Conservation (phyloP, 2,329 filamentous ascomycete genomes). For the Laburnicola sp. region DNA sequence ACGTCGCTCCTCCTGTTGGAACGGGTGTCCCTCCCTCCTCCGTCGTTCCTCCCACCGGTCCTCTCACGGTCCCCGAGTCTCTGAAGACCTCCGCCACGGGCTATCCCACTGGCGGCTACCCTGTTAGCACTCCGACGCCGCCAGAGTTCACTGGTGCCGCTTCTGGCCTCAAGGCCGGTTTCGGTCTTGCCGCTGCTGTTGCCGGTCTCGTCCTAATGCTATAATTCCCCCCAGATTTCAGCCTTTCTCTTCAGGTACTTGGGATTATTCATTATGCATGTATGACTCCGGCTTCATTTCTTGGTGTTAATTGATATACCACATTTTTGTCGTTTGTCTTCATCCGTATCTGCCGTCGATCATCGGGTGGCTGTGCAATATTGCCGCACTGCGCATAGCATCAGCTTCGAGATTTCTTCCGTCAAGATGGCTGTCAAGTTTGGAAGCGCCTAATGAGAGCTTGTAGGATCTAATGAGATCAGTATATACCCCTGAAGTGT, state of each 20-base stretch:
- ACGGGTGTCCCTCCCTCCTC: conserved; percentile 18
- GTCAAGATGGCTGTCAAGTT: background rate
- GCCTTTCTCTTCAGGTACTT: conserved; percentile 1
- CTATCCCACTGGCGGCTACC: conserved; percentile 34
- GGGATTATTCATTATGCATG: conserved; percentile 10
- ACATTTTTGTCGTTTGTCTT: conserved; percentile 5
- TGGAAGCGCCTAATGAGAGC: conserved; percentile 5
- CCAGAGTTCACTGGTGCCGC: conserved; percentile 39
- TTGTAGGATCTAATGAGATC: conserved; percentile 9
- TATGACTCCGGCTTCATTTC: conserved; percentile 10
- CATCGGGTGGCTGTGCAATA: background rate
- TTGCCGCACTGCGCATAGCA: conserved; percentile 1
- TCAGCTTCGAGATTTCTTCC: conserved; percentile 1
- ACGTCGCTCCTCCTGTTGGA: conserved; percentile 27
- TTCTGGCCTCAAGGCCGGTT: conserved; percentile 35
- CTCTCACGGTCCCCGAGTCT: conserved; percentile 37
- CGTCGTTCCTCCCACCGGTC: conserved; percentile 41
- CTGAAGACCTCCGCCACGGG: conserved; percentile 38
- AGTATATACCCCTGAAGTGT: conserved; percentile 8
- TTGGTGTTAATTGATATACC: conserved; percentile 8
- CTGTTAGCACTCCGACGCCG: conserved; percentile 19
- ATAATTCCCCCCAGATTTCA: conserved; percentile 25
- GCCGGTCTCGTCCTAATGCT: conserved; percentile 49
- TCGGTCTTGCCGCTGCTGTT: conserved; percentile 47
- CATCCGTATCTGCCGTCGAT: background rate